Evolutionary conservation across 352 stramenopile genomes (phyloP), one percentile per base, ranked within the genome.

Genomic region (Globisporangium abappressorium): DNA sequence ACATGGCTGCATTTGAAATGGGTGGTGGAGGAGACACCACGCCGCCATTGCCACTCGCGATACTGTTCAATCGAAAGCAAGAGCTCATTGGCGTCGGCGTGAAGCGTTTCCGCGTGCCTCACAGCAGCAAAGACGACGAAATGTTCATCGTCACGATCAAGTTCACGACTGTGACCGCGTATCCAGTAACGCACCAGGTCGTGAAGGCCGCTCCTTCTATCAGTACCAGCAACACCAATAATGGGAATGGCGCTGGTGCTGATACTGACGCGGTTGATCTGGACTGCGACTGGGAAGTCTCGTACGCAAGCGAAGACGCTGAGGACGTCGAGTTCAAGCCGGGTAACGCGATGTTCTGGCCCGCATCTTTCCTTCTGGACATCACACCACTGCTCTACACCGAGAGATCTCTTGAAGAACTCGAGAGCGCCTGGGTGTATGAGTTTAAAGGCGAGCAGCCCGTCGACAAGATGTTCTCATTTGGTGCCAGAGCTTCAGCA

Each of bases 391-490:
- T 75, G 28, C 61, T 76, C 30, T 92, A 92, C 71, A 82, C 75
- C 1, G 63, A 76, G 24, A 72, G 69, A 1, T 71, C 74, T 12
- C 66, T 89, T 9, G 24, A 53, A 0, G 74, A 88, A 22, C 73
- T 93, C 5, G 79, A 90, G 26, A 49, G 58, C 47, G 72, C 73
- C 15, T 81, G 68, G 41, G 26, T 91, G 20, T 91, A 86, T 64
- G 85, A 93, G 64, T 90, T 92, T 46, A 66, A 78, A 38, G 83
- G 75, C 15, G 72, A 79, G 15, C 70, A 77, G 14, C 60, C 65
- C 0, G 38, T 72, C 3, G 78, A 85, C 51, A 78, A 74, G 36
- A 56, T 67, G 6, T 93, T 75, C 47, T 77, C 80, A 2, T 68
- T 92, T 14, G 83, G 85, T 0, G 15, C 63, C 3, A 63, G 3